Conservation (phyloP, 2,329 filamentous ascomycete species). For the Fusarium equiseti region DNA sequence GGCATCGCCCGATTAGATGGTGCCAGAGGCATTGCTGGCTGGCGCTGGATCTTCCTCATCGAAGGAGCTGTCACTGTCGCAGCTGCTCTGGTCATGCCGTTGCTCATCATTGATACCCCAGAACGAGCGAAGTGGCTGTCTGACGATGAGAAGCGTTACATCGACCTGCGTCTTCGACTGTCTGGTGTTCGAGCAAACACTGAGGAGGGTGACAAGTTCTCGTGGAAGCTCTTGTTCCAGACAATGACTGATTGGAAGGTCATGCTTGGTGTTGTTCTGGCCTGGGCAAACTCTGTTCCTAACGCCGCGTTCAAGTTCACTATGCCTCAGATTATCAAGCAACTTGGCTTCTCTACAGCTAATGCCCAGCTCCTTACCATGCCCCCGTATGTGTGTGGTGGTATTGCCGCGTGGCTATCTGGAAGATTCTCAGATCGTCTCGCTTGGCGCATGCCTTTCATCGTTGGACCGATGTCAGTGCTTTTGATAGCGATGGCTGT, state of each 20-base stretch:
- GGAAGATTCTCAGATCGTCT: slow-evolving; percentile 52
- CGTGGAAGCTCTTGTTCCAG: slow-evolving; percentile 43
- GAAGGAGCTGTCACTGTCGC: slow-evolving; percentile 59
- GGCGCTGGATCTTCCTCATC: slow-evolving; percentile 68
- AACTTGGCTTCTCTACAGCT: slow-evolving; percentile 54
- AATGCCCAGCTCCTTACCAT: slow-evolving; percentile 48
- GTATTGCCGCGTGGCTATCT: slow-evolving; percentile 45
- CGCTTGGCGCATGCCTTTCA: slow-evolving; percentile 56
- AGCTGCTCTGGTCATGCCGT: slow-evolving; percentile 49
- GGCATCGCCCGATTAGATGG: slow-evolving; percentile 60
- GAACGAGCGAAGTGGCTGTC: slow-evolving; percentile 51
- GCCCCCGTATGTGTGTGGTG: slow-evolving; percentile 53
- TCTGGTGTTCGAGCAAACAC: slow-evolving; percentile 49
- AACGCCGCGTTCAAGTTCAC: slow-evolving; percentile 46
- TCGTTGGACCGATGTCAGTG: slow-evolving; percentile 48
- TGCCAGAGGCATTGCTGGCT: slow-evolving; percentile 55
- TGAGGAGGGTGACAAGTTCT: slow-evolving; percentile 45
- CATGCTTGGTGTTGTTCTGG: slow-evolving; percentile 49
- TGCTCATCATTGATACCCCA: slow-evolving; percentile 59
- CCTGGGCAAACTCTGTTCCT: slow-evolving; percentile 48
- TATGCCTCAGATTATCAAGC: slow-evolving; percentile 54
- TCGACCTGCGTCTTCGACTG: slow-evolving; percentile 45
- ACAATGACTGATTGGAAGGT: slow-evolving; percentile 59
- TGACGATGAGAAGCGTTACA: slow-evolving; percentile 52
- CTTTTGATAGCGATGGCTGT: slow-evolving; percentile 51